Base-by-base conservation (phyloP, 148 eudicot genomes). In the Polygonum aviculare region DNA sequence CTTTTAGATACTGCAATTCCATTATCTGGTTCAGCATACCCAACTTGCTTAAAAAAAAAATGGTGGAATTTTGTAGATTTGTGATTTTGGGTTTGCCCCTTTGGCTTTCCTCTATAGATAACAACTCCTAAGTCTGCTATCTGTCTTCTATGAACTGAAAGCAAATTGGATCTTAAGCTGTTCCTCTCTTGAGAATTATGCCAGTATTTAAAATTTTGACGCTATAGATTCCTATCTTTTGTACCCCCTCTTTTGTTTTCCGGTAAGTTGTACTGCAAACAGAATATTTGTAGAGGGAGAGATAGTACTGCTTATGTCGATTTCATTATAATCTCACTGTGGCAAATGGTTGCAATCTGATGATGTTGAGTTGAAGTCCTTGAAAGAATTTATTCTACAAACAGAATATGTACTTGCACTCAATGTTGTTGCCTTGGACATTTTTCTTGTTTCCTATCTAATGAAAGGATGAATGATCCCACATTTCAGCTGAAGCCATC, bases 401-500 rank as follows among this genome's bases (percentile, higher is more conserved):
- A 44, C 47, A 44, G 47, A 44, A 7, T 67, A 67, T 67, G 10
- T 38, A 38, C 3, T 67, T 67, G 72, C 45, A 16, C 5, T 35
- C 36, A 54, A n/a, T 63, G 18, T 31, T 33, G 33, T 2, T 33
- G 6, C 7, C 39, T 31, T 11, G 18, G 33, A 3, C 39, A 62
- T 11, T 63, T 63, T 63, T 63, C 72, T 67, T 36, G 21, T n/a
- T 35, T 67, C 19, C n/a, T 8, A 19, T 19, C 51, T 72, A 19
- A 45, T 41, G 52, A n/a, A 48, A 36, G 48, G 45, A 26, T 72
- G 52, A 1, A 44, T 72, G 75, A 48, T 45, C 36, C 36, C 12
- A 9, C 31, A 48, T 48, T 72, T 44, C 97, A 95, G 99, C 97
- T 31, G 99, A 95, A 81, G 97, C 99, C 33, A 87, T 95, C 45